Evolutionary conservation across 768 basidiomycete species (phyloP), one percentile per base, ranked within the genome.

Genomic region (Amanita phalloides): DNA sequence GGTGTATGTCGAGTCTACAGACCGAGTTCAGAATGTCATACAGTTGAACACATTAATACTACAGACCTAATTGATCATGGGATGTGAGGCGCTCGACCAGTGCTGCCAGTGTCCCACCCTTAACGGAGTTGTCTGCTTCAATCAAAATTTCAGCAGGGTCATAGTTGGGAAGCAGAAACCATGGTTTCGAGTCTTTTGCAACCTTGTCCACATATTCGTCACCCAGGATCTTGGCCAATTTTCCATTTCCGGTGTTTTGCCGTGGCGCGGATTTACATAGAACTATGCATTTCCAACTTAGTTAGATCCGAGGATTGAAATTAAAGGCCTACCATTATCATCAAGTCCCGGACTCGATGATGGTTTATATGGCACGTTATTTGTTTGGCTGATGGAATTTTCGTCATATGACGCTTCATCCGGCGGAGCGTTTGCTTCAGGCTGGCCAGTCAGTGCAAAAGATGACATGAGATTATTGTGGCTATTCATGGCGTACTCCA

Each of bases 71-170:
- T 59, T 84, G 79, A 56, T 94, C 91, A 61, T 99, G 95, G 13
- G 87, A 82, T 2, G 96, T 97, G 47, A 98, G 70, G 8, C 90
- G 81, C 62, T 93, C 92, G 1, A 97, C 84, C 9, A 98, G 71
- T 2, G 92, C 91, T 17, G 78, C 69, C 1, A 94, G 74, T 0
- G 93, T 92, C 3, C 93, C 96, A 26, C 87, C 96, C 39, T 85
- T 79, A 50, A 98, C 84, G 43, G 78, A 75, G 23, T 86, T 84
- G 61, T 96, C 90, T 6, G 84, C 77, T 57, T 92, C 89, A 58
- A 95, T 84, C 44, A 87, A 66, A 56, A 98, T 86, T 53, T 97
- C 93, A 7, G 75, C 75, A 39, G 82, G 79, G 51, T 73, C 77
- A 64, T 90, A 90, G 57, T 88, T 87, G 10, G 86, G 80, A 5